These are phyloP conservation scores for Massarina eburnea DNA, from an alignment of 2,329 filamentous ascomycete species.

Conservation along the genomic window DNA sequence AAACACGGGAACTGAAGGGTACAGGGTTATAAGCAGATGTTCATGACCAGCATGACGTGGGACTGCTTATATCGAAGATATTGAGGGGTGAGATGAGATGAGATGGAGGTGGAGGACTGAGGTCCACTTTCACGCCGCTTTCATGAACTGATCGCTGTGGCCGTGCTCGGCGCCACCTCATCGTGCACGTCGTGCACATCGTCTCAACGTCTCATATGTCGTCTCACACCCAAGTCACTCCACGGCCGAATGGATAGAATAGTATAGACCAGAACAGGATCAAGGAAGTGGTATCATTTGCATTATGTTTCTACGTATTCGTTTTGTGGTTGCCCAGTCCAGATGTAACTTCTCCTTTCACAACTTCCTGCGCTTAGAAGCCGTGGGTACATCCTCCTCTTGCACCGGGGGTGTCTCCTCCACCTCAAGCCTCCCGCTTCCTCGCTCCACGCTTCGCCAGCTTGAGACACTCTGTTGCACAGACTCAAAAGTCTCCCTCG, in stretches of 20 bases:
- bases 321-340: neutral
- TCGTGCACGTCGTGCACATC: neutral
- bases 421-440: constrained; percentile 25
- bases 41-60: constrained; percentile 29
- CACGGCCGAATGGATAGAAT: too few relatives aligned
- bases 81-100: neutral
- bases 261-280: too few relatives aligned
- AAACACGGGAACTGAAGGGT: neutral
- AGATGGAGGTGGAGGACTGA: constrained; percentile 2
- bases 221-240: neutral
- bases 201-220: too few relatives aligned
- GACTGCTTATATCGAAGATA: neutral
- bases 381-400: constrained; percentile 26
- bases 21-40: neutral
- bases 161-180: neutral
- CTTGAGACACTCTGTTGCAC: constrained; percentile 77
- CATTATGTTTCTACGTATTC: too few relatives aligned
- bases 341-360: neutral
- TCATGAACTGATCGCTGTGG: neutral
- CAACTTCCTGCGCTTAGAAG: constrained; percentile 34
- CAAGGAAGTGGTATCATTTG: neutral
- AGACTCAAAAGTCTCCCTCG: constrained; percentile 84
- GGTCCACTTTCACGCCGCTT: neutral
- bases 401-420: constrained; percentile 33
- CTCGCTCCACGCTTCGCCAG: constrained; percentile 70